Evolutionary conservation across 1,284 basidiomycete genomes (phyloP).

Genomic region (Trichosporon sp.): DNA sequence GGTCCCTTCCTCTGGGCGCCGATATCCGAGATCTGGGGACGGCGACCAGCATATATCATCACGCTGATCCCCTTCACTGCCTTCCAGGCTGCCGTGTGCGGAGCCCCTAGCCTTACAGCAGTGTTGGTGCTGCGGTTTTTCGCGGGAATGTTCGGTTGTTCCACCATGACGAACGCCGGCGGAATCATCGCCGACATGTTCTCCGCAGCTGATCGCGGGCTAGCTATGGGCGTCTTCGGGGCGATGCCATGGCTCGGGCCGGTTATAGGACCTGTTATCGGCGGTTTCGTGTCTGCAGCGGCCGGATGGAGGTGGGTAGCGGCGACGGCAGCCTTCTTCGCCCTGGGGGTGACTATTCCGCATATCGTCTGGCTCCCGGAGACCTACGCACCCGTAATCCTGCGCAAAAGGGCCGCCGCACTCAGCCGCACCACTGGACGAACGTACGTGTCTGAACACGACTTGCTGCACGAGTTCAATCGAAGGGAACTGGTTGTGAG

Average conservation of each 20-base stretch:
- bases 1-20: conserved; percentile 45
- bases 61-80: conserved; percentile 54
- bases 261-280: conserved; percentile 35
- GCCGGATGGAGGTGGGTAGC: conserved; percentile 62
- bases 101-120: conserved; percentile 53
- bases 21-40: conserved; percentile 44
- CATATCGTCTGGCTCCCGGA: conserved; percentile 50
- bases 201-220: conserved; percentile 52
- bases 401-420: conserved; percentile 45
- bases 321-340: conserved; percentile 65
- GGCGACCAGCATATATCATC: conserved; percentile 52
- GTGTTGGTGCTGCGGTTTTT: conserved; percentile 59
- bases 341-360: conserved; percentile 41
- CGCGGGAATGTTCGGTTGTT: conserved; percentile 55
- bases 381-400: conserved; percentile 55
- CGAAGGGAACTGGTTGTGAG: conserved; percentile 43
- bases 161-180: conserved; percentile 57
- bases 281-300: conserved; percentile 24
- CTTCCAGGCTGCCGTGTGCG: conserved; percentile 57
- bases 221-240: conserved; percentile 62
- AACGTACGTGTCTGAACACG: conserved; percentile 52
- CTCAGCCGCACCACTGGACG: conserved; percentile 48
- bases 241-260: conserved; percentile 54
- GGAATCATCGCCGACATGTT: conserved; percentile 58
- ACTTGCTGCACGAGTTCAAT: conserved; percentile 47